Conservation (phyloP, 2,329 filamentous ascomycete genomes). For the Nigrograna mackinnonii region DNA sequence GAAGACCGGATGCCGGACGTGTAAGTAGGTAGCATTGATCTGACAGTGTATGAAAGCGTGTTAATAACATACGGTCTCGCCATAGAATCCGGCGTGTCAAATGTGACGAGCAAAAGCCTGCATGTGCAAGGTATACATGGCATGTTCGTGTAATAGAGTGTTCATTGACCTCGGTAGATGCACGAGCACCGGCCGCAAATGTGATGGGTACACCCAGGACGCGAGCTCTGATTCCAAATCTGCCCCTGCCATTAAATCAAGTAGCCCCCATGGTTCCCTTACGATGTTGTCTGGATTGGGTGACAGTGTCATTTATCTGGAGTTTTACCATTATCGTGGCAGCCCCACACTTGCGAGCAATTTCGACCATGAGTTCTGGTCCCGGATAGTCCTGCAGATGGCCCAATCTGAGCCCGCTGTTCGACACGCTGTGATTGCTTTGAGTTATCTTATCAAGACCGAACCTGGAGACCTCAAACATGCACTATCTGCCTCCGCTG, state of each 20-base stretch:
- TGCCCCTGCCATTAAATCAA: constrained; percentile 2
- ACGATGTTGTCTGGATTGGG: constrained; percentile 13
- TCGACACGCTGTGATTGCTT: constrained; percentile 47
- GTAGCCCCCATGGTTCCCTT: constrained; percentile 6
- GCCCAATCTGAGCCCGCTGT: constrained; percentile 46
- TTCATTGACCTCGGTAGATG: constrained; percentile 21
- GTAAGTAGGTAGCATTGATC: constrained; percentile 20
- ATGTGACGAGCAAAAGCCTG: constrained; percentile 24
- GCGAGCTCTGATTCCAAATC: constrained; percentile 3
- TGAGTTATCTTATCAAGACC: constrained; percentile 39
- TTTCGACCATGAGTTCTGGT: constrained; percentile 46
- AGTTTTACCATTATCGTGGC: constrained; percentile 49
- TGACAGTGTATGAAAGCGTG: background rate
- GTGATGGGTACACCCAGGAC: constrained; percentile 26
- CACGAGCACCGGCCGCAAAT: constrained; percentile 31
- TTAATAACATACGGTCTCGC: constrained; percentile 4
- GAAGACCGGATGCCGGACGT: constrained; percentile 27
- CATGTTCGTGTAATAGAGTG: background rate
- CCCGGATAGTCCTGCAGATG: constrained; percentile 45
- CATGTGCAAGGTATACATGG: constrained; percentile 19
- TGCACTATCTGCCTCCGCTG: constrained; percentile 9
- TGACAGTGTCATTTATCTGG: constrained; percentile 22
- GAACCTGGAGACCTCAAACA: constrained; percentile 23
- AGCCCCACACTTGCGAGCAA: constrained; percentile 36
- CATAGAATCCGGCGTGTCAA: constrained; percentile 22